Conservation (phyloP, 371 early-diverging fungal species). For the Chytridium lagenaria region DNA sequence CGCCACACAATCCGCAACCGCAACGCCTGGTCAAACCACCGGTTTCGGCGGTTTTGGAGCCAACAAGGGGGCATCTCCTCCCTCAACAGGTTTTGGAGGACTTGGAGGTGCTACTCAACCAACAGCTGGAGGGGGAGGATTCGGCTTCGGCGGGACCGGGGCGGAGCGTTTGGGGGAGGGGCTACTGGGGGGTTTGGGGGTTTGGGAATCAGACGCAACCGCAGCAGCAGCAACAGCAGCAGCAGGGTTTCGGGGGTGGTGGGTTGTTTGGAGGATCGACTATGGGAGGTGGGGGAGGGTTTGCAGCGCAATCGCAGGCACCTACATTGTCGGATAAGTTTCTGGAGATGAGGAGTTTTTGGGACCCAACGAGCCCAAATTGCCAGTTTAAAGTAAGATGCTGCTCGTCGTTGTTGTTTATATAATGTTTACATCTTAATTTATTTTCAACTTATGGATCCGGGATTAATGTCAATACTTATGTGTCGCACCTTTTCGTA, state of each 20-base stretch:
- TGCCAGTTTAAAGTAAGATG: constrained; percentile 75
- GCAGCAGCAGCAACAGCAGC: neutral
- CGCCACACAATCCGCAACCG: neutral
- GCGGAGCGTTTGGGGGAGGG: too few relatives aligned
- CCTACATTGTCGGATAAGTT: constrained; percentile 29
- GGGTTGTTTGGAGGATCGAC: neutral
- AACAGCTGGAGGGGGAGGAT: neutral
- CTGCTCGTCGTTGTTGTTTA: neutral
- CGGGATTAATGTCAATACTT: neutral
- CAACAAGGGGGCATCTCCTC: neutral
- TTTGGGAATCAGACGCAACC: neutral
- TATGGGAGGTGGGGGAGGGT: neutral
- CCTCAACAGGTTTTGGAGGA: neutral
- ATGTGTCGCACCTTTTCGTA: neutral
- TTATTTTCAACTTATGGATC: neutral
- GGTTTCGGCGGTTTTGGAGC: constrained; percentile 10
- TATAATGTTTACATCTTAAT: neutral
- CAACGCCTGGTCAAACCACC: neutral
- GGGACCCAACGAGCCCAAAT: constrained; percentile 79
- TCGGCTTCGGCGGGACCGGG: neutral
- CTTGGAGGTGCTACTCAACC: neutral
- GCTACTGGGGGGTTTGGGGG: neutral
- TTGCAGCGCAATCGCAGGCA: neutral
- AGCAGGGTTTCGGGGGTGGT: neutral
- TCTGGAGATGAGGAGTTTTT: constrained; percentile 51